Evolutionary conservation across 805 yeast species (phyloP), one percentile per base, ranked within the genome.

Genomic region (Saturnispora sekii): DNA sequence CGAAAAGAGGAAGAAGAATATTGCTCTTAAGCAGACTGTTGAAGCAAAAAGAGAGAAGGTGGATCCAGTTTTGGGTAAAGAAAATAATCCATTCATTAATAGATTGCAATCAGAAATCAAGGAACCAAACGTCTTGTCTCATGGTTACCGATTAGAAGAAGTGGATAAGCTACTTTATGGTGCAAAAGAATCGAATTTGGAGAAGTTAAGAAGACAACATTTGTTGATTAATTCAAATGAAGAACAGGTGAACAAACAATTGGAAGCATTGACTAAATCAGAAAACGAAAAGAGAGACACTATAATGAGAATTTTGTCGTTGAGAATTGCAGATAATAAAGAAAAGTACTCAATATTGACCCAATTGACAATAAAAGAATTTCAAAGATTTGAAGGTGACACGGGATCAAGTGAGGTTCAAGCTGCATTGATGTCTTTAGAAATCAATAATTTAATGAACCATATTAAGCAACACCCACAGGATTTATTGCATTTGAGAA

Each of bases 341-440:
- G 88, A 84, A 51, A 68, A 70, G 46, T 68, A 72, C 55, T 75
- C 76, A 51, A 60, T 76, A 52, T 83, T 86, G 28, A 68, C 77
- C 2, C 65, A 65, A 38, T 61, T 82, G 38, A 96, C 97, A 1
- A 71, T 77, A 41, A 66, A 74, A 53, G 97, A 90, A 65, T 89
- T 90, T 63, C 79, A 77, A 54, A 73, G 95, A 56, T 72, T 74
- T 51, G 87, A 80, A 38, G 96, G 95, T 44, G 97, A 93, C 61
- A 85, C 96, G 1, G 97, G 95, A 3, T 85, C 96, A 2, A 79
- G 95, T 44, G 97, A 90, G 65, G 96, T 89, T 21, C 97, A 89
- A 64, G 96, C 97, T 2, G 97, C 97, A 2, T 74, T 85, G 26
- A 67, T 81, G 67, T 87, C 97, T 0, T 81, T 86, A 40, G 76